Base-by-base conservation (phyloP, 371 early-diverging fungal species). In the Mucor lusitanicus region DNA sequence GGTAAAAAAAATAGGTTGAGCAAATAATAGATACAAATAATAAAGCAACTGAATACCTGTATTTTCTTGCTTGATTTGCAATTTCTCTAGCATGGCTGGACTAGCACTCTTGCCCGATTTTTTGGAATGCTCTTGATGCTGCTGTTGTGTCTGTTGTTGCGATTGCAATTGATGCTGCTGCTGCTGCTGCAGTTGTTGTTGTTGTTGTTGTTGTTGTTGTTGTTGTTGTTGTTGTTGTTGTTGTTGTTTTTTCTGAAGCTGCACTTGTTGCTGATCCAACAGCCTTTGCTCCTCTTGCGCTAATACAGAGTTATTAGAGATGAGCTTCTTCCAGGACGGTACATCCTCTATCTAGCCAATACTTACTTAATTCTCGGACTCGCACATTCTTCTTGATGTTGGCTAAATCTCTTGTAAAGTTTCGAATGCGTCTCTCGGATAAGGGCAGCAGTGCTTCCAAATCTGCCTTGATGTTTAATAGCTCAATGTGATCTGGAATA, bases 401-500 rank as follows among this genome's bases (percentile, higher is more conserved):
- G 42, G 62, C 42, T n/a, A 76, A 35, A 50, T 80, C 80, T n/a
- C 69, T 66, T 57, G 72, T 63, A 7, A 82, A 48, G 19, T 75
- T 44, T 27, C 63, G 64, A 40, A 74, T 42, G 32, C 83, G 39
- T 37, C 65, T 67, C 59, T 82, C 79, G 3, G 80, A 68, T 39
- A 69, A 64, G 1, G 80, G 72, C 23, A 78, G 58, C 8, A 82
- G 44, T 21, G 74, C 56, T 61, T 82, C 80, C 44, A 82, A 63
- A 64, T 80, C 79, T 53, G 74, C 65, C 57, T 78, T 78, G 48
- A 82, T 80, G 32, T 67, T 69, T 37, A 75, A 42, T 3, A 82
- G 70, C 37, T 82, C 83, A 17, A 61, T 67, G 9, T 76, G 61
- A 21, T 69, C 76, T 3, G 82, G 82, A 57, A 82, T 75, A 39